phyloP scores from a whole-genome alignment of 2,329 filamentous ascomycete genomes.

The Arthrinium phaeospermum region DNA sequence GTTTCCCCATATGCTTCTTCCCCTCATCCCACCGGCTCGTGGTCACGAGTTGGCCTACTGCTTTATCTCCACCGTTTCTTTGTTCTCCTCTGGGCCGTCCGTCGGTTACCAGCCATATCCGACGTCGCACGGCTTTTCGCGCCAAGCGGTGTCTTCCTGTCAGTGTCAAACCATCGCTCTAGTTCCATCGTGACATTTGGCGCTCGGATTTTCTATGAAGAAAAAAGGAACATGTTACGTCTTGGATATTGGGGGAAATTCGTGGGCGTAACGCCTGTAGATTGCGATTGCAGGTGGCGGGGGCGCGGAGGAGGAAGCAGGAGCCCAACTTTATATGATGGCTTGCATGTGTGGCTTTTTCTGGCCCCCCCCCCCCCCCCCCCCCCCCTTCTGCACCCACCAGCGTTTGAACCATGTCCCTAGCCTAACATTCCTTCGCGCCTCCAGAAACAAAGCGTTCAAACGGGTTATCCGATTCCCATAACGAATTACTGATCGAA shows the following conservation, averaged over 20 bases:
- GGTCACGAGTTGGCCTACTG: not conserved
- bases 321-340: conserved; percentile 11
- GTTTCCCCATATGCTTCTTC: not conserved
- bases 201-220: not conserved
- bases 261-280: not conserved
- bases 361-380: too few species aligned
- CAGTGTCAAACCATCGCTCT: not conserved
- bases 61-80: not conserved
- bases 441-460: not conserved
- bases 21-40: not conserved
- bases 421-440: not conserved
- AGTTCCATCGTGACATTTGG: not conserved
- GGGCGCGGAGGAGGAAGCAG: not conserved
- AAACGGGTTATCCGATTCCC: not conserved
- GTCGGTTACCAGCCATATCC: not conserved
- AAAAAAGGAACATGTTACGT: not conserved
- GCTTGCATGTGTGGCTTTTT: not conserved
- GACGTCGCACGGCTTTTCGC: not conserved
- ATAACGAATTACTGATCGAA: too few species aligned
- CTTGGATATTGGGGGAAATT: not conserved
- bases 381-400: not conserved
- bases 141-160: not conserved
- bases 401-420: conserved; percentile 3
- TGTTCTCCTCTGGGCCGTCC: not conserved
- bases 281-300: conserved; percentile 13